Percentiles rank a stretch among this genome's conserved stretches.
phyloP scores from a whole-genome alignment of 495 filamentous ascomycete genomes.

The Emericellopsis terricola region DNA sequence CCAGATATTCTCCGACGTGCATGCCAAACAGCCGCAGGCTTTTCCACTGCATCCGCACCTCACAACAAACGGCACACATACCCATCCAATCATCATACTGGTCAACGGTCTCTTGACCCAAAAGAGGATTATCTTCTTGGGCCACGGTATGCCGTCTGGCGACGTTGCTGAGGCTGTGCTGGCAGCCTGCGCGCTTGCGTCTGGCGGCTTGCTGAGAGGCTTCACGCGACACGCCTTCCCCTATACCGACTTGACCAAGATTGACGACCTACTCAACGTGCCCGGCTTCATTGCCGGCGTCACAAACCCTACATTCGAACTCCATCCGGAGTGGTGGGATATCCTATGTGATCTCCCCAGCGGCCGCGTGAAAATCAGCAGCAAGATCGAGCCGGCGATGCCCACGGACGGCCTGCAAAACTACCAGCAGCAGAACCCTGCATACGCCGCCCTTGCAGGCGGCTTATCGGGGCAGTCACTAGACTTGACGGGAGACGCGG shows the following conservation, averaged over 20 bases:
- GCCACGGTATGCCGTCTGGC: slow-evolving; percentile 82
- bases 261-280: slow-evolving; percentile 88
- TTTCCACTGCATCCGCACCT: slow-evolving; percentile 83
- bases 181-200: slow-evolving; percentile 80
- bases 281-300: slow-evolving; percentile 97
- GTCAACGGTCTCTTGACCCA: slow-evolving; percentile 80
- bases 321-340: slow-evolving; percentile 97
- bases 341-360: slow-evolving; percentile 83
- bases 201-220: slow-evolving; percentile 82
- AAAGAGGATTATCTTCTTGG: slow-evolving; percentile 89
- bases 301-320: slow-evolving; percentile 89
- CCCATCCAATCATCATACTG: slow-evolving; percentile 62
- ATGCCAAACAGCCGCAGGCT: slow-evolving; percentile 63
- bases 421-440: slow-evolving; percentile 66
- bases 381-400: slow-evolving; percentile 53
- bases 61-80: slow-evolving; percentile 70
- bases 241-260: slow-evolving; percentile 94
- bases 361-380: slow-evolving; percentile 86
- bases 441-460: slow-evolving; percentile 28
- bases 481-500: slow-evolving; percentile 73
- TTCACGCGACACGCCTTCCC: slow-evolving; percentile 98
- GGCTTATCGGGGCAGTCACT: slow-evolving; percentile 20
- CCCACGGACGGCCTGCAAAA: slow-evolving; percentile 66
- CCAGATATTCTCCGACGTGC: slow-evolving; percentile 71
- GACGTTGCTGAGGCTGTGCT: slow-evolving; percentile 93